Base-by-base conservation (phyloP, 345 rosid genomes). In the Carallia pectinifolia region DNA sequence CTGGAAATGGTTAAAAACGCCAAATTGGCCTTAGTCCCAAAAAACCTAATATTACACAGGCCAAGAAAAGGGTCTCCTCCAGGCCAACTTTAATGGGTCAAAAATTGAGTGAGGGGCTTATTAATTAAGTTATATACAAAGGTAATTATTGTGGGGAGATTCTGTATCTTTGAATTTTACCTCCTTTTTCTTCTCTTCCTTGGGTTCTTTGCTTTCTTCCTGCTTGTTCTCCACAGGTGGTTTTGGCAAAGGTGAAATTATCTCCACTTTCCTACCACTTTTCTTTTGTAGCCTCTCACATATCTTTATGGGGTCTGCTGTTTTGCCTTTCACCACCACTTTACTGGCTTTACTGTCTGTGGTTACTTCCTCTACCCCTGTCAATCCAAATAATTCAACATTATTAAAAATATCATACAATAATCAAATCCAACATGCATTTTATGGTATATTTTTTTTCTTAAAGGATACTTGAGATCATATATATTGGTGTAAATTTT, bases 241-340 rank as follows among this genome's bases (percentile, higher is more conserved):
- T 29, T 80, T 78, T 5, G 91, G 95, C 85, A 89, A 70, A 39
- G 95, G 95, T 0, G 95, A 89, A 73, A 89, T 75, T 6, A 89
- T 15, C 83, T 85, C 91, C 36, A 89, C 95, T 81, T 81, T 89
- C 38, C 82, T 76, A 4, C 95, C 90, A 63, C 88, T 87, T 78
- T 87, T 89, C 84, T 80, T 87, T 58, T 81, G 82, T 15, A 89
- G 77, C 69, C 91, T 84, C 76, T 89, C 85, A 36, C 79, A 81
- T 12, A 89, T 84, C 77, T 83, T 87, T 38, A 62, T 66, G 23
- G 95, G 91, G 75, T 89, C 83, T 65, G 87, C 91, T 44, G 74
- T 56, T 76, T 89, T 89, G 40, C 91, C 95, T 79, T 84, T 89
- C 80, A 89, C 95, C 81, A 89, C 89, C 73, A 89, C 91, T 75